A percentile compares a stretch with the other conserved stretches of the same genome.
These are phyloP conservation scores for Polygonum aviculare DNA, from an alignment of 148 eudicot species.

Conservation along the genomic window DNA sequence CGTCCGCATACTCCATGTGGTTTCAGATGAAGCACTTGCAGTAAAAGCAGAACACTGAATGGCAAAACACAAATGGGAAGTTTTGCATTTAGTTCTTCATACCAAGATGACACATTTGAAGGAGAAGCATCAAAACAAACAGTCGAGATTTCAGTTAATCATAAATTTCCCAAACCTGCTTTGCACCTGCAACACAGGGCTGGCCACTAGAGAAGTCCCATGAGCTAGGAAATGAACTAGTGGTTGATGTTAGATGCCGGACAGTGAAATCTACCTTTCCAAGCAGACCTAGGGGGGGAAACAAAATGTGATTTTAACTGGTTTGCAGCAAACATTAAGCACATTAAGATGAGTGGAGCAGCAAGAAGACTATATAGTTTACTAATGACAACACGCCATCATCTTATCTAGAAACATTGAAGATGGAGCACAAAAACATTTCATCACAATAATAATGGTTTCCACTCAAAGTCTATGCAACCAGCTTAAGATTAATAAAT, in stretches of 20 bases:
- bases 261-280: conserved; percentile 99
- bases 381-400: not conserved
- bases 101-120: not conserved
- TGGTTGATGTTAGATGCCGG: conserved; percentile 73
- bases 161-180: conserved; percentile 32
- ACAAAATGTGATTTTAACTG: not conserved
- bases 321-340: not conserved
- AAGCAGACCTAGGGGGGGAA: conserved; percentile 41
- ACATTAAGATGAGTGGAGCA: not conserved
- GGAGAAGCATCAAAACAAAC: not conserved
- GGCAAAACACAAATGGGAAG: conserved; percentile 4
- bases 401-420: too few relatives aligned
- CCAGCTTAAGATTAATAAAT: not conserved
- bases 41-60: conserved; percentile 78
- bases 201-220: conserved; percentile 51
- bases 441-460: not conserved
- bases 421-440: not conserved
- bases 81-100: not conserved
- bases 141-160: not conserved
- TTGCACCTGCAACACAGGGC: conserved; percentile 54
- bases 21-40: conserved; percentile 73
- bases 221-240: conserved; percentile 50
- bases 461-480: not conserved
- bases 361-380: not conserved
- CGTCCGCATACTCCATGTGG: conserved; percentile 94